These are phyloP conservation scores for Saccharomycopsis selenospora DNA, from an alignment of 805 yeast genomes.

Conservation along the genomic window DNA sequence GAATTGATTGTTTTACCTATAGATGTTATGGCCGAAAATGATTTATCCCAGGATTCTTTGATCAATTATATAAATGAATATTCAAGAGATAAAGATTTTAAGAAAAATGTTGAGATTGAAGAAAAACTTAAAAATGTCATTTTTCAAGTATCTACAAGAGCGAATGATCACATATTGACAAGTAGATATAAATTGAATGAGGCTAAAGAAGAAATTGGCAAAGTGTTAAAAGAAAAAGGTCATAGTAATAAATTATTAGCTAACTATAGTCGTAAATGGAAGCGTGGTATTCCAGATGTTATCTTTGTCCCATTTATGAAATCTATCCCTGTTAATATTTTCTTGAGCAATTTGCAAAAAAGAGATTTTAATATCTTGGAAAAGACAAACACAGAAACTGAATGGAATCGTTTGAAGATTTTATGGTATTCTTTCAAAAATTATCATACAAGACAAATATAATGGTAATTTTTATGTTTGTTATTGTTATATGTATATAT, in stretches of 20 bases:
- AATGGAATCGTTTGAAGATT: slow-evolving; percentile 25
- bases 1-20: slow-evolving; percentile 49
- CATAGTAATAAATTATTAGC: slow-evolving; percentile 27
- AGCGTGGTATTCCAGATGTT: slow-evolving; percentile 50
- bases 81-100: slow-evolving; percentile 15
- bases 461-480: background rate
- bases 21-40: slow-evolving; percentile 46
- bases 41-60: slow-evolving; percentile 57
- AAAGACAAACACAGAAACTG: slow-evolving; percentile 19
- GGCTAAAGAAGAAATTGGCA: slow-evolving; percentile 33
- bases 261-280: slow-evolving; percentile 34
- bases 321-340: slow-evolving; percentile 57
- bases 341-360: slow-evolving; percentile 52
- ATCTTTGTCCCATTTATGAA: slow-evolving; percentile 61
- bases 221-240: slow-evolving; percentile 25
- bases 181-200: slow-evolving; percentile 49
- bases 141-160: slow-evolving; percentile 62
- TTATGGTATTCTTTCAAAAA: slow-evolving; percentile 26
- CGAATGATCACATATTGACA: slow-evolving; percentile 72
- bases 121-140: slow-evolving; percentile 48
- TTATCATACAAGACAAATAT: slow-evolving; percentile 23
- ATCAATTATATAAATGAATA: slow-evolving; percentile 36
- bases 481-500: background rate
- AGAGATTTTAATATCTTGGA: slow-evolving; percentile 54
- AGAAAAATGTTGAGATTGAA: slow-evolving; percentile 26